Percentiles rank a stretch among this genome's conserved stretches.
Evolutionary conservation across 2,329 filamentous ascomycete genomes (phyloP).

Genomic region (Beauveria brongniartii): DNA sequence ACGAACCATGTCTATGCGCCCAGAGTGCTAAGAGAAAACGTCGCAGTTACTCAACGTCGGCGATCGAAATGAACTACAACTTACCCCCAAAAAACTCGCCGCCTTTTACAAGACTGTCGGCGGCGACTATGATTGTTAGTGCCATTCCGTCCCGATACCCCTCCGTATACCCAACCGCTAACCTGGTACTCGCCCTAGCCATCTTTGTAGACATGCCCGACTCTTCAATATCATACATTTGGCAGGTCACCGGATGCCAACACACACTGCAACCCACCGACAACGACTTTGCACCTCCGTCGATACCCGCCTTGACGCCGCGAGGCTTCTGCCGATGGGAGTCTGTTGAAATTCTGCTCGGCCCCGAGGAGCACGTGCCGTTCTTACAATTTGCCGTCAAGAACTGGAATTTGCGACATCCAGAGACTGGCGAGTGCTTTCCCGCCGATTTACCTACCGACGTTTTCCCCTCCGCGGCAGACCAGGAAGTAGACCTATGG

Average conservation of each 20-base stretch:
- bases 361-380: constrained; percentile 78
- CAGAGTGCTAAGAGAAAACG: background rate
- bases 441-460: constrained; percentile 47
- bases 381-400: constrained; percentile 75
- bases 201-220: constrained; percentile 72
- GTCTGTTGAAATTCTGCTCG: constrained; percentile 79
- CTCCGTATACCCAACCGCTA: background rate
- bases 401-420: constrained; percentile 68
- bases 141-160: constrained; percentile 1
- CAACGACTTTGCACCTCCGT: constrained; percentile 65
- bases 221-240: constrained; percentile 79
- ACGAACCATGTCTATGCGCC: background rate
- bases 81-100: constrained; percentile 65
- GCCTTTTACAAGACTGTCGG: constrained; percentile 68
- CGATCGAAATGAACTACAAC: constrained; percentile 41
- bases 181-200: constrained; percentile 28
- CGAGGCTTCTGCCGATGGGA: constrained; percentile 91
- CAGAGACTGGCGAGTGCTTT: constrained; percentile 63
- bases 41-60: constrained; percentile 48
- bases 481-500: constrained; percentile 78
- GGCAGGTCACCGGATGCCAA: constrained; percentile 82
- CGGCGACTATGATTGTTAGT: constrained; percentile 62
- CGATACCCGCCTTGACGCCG: constrained; percentile 72
- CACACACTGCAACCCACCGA: constrained; percentile 68
- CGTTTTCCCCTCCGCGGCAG: constrained; percentile 65